phyloP scores from a whole-genome alignment of 192 early-diverging fungal species.

The Gamsiella multidivaricata region DNA sequence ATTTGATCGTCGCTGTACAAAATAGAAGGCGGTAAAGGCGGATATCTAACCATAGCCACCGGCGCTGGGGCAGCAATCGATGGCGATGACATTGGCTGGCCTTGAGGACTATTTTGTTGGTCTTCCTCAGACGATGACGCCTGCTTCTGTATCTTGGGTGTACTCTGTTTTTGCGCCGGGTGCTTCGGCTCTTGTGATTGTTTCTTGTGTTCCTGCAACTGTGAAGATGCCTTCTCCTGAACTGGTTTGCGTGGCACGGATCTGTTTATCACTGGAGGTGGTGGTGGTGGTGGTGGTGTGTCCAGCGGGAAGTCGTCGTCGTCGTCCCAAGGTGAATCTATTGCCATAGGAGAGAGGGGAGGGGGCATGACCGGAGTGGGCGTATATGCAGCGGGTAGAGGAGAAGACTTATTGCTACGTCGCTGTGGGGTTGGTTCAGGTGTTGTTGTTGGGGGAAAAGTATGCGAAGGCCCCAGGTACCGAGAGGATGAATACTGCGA shows the following conservation, averaged over 20 bases:
- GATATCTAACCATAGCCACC: slow-evolving; percentile 17
- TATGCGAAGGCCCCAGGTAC: neutral
- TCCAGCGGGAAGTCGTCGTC: neutral
- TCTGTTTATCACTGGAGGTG: neutral
- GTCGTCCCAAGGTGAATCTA: neutral
- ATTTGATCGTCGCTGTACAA: slow-evolving; percentile 48
- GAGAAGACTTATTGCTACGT: too few relatives aligned
- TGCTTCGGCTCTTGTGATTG: neutral
- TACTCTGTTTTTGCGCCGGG: neutral
- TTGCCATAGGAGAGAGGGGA: neutral
- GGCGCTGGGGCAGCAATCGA: neutral
- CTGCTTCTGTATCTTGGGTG: slow-evolving; percentile 1
- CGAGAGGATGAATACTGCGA: neutral
- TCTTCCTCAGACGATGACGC: neutral
- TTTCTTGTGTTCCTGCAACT: too few relatives aligned
- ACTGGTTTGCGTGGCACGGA: neutral
- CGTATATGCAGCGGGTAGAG: neutral
- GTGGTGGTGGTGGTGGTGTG: neutral
- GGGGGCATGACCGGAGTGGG: neutral
- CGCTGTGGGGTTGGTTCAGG: too few relatives aligned
- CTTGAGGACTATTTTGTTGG: too few relatives aligned
- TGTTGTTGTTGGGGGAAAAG: neutral
- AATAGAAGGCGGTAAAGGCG: slow-evolving; percentile 44
- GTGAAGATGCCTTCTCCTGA: neutral
- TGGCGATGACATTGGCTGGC: neutral